A percentile compares a stretch with the other conserved stretches of the same genome.
These are phyloP conservation scores for Salix purpurea DNA, from an alignment of 345 rosid genomes.

Conservation along the genomic window DNA sequence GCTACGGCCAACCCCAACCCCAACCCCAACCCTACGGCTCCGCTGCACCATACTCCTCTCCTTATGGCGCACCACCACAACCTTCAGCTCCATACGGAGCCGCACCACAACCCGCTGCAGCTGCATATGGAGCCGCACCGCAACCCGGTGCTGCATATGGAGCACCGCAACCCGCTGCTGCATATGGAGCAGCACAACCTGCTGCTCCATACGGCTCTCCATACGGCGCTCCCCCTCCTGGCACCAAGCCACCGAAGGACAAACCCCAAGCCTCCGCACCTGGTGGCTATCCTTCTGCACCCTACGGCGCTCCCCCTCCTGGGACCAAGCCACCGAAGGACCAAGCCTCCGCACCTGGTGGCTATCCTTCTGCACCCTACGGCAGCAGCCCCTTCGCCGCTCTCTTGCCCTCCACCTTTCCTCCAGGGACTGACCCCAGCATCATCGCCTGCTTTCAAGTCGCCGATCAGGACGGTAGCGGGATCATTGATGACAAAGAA, in stretches of 20 bases:
- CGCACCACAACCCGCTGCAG: slow-evolving; percentile 20
- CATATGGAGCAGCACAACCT: slow-evolving; percentile 29
- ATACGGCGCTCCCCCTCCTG: slow-evolving; percentile 33
- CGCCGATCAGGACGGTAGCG: slow-evolving; percentile 90
- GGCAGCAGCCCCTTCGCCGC: slow-evolving; percentile 67
- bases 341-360: slow-evolving; percentile 26
- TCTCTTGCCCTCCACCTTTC: slow-evolving; percentile 70
- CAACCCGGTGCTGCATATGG: slow-evolving; percentile 29
- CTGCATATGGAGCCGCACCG: slow-evolving; percentile 31
- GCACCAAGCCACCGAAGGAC: slow-evolving; percentile 64
- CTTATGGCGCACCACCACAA: slow-evolving; percentile 14
- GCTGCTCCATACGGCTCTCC: slow-evolving; percentile 30
- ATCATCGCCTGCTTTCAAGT: slow-evolving; percentile 68
- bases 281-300: slow-evolving; percentile 35
- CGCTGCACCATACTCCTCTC: slow-evolving; percentile 30
- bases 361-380: slow-evolving; percentile 41
- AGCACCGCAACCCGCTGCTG: slow-evolving; percentile 24
- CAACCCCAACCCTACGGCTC: slow-evolving; percentile 36
- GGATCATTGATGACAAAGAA: slow-evolving; percentile 82
- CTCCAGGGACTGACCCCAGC: slow-evolving; percentile 86
- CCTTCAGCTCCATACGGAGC: slow-evolving; percentile 16
- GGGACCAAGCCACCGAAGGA: slow-evolving; percentile 64
- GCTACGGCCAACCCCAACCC: slow-evolving; percentile 51
- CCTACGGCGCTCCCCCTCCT: slow-evolving; percentile 40
- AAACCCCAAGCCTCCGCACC: slow-evolving; percentile 27